A percentile compares a stretch with the other conserved stretches of the same genome.
Conservation (phyloP, 176 grass and related monocot genomes). For the Avena atlantica region DNA sequence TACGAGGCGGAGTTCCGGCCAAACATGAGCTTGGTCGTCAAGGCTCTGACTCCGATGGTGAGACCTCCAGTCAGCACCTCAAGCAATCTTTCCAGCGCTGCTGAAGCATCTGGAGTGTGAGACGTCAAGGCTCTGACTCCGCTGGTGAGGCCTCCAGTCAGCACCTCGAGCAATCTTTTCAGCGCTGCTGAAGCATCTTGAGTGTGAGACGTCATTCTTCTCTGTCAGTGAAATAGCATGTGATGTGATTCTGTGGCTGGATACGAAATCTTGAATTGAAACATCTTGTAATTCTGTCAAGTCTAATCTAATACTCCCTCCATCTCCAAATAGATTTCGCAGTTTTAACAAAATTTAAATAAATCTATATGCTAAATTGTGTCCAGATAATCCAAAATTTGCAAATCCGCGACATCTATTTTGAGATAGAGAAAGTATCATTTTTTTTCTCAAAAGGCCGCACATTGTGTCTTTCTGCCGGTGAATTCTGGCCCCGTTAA, state of each 20-base stretch:
- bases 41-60: background rate
- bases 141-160: background rate
- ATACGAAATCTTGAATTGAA: background rate
- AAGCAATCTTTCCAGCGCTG: background rate
- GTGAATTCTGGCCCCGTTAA: too few species aligned
- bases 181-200: background rate
- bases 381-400: too few species aligned
- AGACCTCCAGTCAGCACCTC: background rate
- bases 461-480: too few species aligned
- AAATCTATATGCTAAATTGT: too few species aligned
- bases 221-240: background rate
- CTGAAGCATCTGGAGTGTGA: background rate
- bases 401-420: too few species aligned
- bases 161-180: background rate
- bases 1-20: slow-evolving; percentile 42
- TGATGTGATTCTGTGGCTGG: background rate
- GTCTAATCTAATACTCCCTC: background rate
- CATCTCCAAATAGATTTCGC: too few species aligned
- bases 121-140: slow-evolving; percentile 37
- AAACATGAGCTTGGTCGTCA: slow-evolving; percentile 56
- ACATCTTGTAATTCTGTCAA: background rate
- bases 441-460: too few species aligned
- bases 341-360: too few species aligned
- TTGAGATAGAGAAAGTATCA: too few species aligned
- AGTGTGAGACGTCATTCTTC: background rate